Base-by-base conservation (phyloP, 140 eudicot species). In the Erigeron philadelphicus region DNA sequence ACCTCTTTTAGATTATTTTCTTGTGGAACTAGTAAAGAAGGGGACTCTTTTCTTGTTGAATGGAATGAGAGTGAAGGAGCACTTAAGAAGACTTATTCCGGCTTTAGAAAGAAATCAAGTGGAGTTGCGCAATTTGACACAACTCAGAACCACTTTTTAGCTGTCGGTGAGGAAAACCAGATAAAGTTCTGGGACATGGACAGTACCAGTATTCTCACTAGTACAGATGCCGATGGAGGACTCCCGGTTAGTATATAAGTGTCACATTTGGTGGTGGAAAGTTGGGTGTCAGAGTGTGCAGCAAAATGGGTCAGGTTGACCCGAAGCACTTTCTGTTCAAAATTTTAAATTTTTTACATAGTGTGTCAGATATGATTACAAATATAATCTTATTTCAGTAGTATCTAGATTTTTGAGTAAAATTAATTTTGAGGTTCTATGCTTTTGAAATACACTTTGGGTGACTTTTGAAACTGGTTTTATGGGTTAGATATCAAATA, bases 11-110 rank as follows among this genome's bases (percentile, higher is more conserved):
- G 97, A 71, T 81, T 90, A 73, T 90, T 90, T 81, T 90, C 97
- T 62, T 90, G 95, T 84, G 97, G 97, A 77, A 88, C 97, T 13
- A 86, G 97, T 66, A 90, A 90, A 84, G 97, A 88, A 64, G 97
- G 97, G 65, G 97, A 90, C 11, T 83, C 95, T 38, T 85, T 70
- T 75, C 87, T 90, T 58, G 97, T 90, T 66, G 97, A 90, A 76
- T 90, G 97, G 97, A 90, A 88, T 82, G 97, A 90, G 78, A 85
- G 90, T 82, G 96, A 90, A 90, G 97, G 97, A 67, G 94, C 96
- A 11, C 84, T 90, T 62, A 90, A 84, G 83, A 84, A 88, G 80
- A 83, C 95, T 18, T 90, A 88, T 68, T 31, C 80, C 72, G 97
- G 96, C 38, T 85, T 88, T 52, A 88, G 96, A 83, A 90, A 86